Evolutionary conservation across 2,329 filamentous ascomycete species (phyloP), one percentile per base, ranked within the genome.

Genomic region (Parasarocladium wereldwijsianum): DNA sequence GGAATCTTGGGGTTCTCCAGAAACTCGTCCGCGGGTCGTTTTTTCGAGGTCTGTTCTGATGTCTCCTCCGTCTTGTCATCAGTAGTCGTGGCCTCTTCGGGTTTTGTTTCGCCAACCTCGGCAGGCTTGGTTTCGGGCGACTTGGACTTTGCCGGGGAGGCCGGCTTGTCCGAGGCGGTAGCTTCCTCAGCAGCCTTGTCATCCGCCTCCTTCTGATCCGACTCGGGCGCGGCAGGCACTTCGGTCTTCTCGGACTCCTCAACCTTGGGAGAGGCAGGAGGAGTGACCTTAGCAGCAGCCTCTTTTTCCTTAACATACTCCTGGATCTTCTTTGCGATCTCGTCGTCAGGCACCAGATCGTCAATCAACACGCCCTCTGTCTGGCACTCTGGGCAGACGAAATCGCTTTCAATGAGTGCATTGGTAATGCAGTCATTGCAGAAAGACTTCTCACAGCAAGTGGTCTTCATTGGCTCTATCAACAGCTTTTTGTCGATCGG

Each of bases 361-460:
- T 94, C 87, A 58, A 96, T 81, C 46, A 94, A 66, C 40, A 94
- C 83, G 47, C 83, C 83, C 51, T 93, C 85, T 38, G 78, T 80
- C 57, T 82, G 74, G 64, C 90, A 98, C 43, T 76, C 77, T 40
- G 90, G 90, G 57, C 90, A 98, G 56, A 86, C 67, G 59, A 98
- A 85, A 68, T 98, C 90, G 70, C 80, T 90, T 65, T 96, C 86
- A 60, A 94, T 87, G 58, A 98, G 76, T 58, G 86, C 83, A 71
- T 93, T 93, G 54, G 90, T 92, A 60, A 98, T 94, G 78, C 90
- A 98, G 55, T 94, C 85, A 72, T 90, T 90, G 70, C 90, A 98
- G 67, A 93, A 98, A 51, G 86, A 94, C 70, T 81, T 92, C 62
- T 81, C 73, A 67, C 90, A 98, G 71, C 90, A 98, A 42, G 90